Conservation (phyloP, 805 yeast genomes). For the Kodamaea hsintzibuensis region DNA sequence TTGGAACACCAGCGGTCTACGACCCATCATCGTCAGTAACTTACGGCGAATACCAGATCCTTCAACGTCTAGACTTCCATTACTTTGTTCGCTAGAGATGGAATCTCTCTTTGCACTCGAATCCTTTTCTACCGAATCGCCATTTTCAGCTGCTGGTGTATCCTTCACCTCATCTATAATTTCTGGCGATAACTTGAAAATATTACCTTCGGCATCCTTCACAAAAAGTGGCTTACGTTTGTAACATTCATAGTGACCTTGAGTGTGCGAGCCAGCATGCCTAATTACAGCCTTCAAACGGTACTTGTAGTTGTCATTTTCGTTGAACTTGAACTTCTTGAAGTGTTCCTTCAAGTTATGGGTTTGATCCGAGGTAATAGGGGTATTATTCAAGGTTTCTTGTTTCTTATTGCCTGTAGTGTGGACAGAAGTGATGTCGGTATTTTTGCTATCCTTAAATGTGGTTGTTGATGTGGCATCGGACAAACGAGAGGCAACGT, state of each 20-base stretch:
- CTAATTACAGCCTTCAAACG: slow-evolving; percentile 70
- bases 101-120: background rate
- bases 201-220: slow-evolving; percentile 43
- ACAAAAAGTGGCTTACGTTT: slow-evolving; percentile 69
- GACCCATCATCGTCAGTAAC: slow-evolving; percentile 41
- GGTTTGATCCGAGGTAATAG: slow-evolving; percentile 40
- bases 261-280: slow-evolving; percentile 85
- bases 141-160: background rate
- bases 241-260: slow-evolving; percentile 91
- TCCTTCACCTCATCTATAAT: slow-evolving; percentile 23
- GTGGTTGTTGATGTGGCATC: slow-evolving; percentile 13
- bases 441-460: slow-evolving; percentile 6
- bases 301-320: slow-evolving; percentile 49
- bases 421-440: slow-evolving; percentile 9
- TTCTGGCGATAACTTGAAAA: slow-evolving; percentile 43
- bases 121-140: background rate
- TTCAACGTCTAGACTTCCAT: slow-evolving; percentile 14
- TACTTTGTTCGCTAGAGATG: slow-evolving; percentile 10
- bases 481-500: slow-evolving; percentile 12
- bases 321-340: slow-evolving; percentile 39
- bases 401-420: slow-evolving; percentile 23
- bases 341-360: slow-evolving; percentile 36
- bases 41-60: slow-evolving; percentile 30
- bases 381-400: slow-evolving; percentile 36
- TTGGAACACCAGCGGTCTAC: slow-evolving; percentile 41